A percentile compares a stretch with the other conserved stretches of the same genome.
Evolutionary conservation across 805 yeast genomes (phyloP).

Genomic region (Blastobotrys mokoenaii): DNA sequence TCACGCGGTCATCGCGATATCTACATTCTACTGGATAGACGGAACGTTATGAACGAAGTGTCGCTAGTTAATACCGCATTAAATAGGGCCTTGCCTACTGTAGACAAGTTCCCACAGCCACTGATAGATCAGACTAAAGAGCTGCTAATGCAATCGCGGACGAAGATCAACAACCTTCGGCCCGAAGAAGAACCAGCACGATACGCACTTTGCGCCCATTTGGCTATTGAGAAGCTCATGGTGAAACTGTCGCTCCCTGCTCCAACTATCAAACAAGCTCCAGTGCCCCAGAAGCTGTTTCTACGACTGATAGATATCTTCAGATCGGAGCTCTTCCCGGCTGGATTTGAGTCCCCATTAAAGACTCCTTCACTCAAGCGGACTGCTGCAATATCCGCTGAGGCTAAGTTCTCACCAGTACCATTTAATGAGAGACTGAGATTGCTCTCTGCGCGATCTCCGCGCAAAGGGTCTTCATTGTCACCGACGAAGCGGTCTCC

Average conservation of each 20-base stretch:
- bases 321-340: constrained; percentile 9
- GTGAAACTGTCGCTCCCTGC: constrained; percentile 9
- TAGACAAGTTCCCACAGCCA: constrained; percentile 6
- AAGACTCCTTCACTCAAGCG: background rate
- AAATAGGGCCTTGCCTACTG: constrained; percentile 6
- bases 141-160: constrained; percentile 11
- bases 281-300: constrained; percentile 19
- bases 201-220: constrained; percentile 15
- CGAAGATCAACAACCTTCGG: constrained; percentile 9
- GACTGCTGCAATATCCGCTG: no score
- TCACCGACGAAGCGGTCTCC: constrained; percentile 9
- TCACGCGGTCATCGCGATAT: background rate
- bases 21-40: background rate
- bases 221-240: constrained; percentile 18
- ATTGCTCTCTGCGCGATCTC: background rate
- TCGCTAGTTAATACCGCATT: constrained; percentile 5
- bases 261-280: constrained; percentile 12
- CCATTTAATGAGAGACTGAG: background rate
- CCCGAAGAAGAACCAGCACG: constrained; percentile 22
- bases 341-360: background rate
- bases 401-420: no score
- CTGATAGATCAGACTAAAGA: constrained; percentile 6
- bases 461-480: background rate
- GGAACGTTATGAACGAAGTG: background rate
- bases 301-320: constrained; percentile 15